Evolutionary conservation across 2,329 filamentous ascomycete genomes (phyloP), one percentile per base, ranked within the genome.

Genomic region (Fusarium compactum): DNA sequence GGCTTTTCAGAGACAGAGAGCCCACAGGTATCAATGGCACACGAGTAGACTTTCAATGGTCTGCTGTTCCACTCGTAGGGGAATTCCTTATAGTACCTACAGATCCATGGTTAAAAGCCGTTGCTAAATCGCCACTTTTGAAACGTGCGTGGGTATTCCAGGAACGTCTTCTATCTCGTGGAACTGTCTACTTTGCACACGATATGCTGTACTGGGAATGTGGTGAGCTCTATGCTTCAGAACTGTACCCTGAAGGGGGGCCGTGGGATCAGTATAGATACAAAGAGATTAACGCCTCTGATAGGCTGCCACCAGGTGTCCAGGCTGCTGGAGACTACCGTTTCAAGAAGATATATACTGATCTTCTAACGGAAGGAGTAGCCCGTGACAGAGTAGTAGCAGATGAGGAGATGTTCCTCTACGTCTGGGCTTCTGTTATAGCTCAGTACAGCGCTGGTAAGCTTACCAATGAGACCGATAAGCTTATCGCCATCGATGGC

Each of bases 131-230:
- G 0, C 58, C 53, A 1, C 22, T 61, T 1, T 11, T 59, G 10
- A 44, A 32, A 9, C 58, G 58, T 0, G 58, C 53, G 4, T 61
- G 58, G 58, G 58, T 61, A 8, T 61, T 61, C 8, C 53, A 61
- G 16, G 58, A 61, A 11, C 53, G 58, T 1, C 44, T 61, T 6
- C 9, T 61, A 5, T 61, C 58, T 3, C 53, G 53, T 8, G 53
- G 53, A 8, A 25, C 53, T 1, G 58, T 44, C 3, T 61, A 48
- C 27, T 61, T 59, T 3, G 44, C 58, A 3, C 53, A 50, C 4
- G 53, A 61, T 20, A 61, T 61, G 58, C 34, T 61, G 0, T 61
- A 50, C 8, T 61, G 54, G 58, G 58, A 61, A 38, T 59, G 53
- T 0, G 44, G 58, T 0, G 58, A 61, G 27, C 44, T 61, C 0